Conservation (phyloP, 352 stramenopile species). For the Phytopythium delawarense region DNA sequence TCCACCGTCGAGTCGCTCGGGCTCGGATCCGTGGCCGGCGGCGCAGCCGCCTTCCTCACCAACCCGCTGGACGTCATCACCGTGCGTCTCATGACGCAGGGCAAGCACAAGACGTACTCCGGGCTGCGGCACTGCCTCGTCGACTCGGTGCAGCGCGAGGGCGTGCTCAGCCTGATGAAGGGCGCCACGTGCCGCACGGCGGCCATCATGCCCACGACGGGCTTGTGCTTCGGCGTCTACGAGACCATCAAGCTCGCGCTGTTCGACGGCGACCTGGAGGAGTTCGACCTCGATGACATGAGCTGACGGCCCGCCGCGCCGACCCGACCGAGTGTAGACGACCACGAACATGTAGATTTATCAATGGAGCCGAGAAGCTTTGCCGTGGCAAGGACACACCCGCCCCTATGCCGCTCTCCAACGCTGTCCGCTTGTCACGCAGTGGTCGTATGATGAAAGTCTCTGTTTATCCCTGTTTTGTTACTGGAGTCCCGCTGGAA, state of each 20-base stretch:
- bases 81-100: constrained; percentile 81
- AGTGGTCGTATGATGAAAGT: not conserved
- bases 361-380: constrained; percentile 1
- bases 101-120: constrained; percentile 57
- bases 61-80: constrained; percentile 82
- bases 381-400: not conserved
- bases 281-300: constrained; percentile 56
- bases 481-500: not conserved
- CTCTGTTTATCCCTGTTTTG: not conserved
- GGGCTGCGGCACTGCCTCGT: constrained; percentile 58
- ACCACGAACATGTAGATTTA: constrained; percentile 4
- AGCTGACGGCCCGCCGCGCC: not conserved
- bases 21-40: constrained; percentile 55
- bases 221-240: constrained; percentile 86
- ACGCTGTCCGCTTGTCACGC: too few species aligned
- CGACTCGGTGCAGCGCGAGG: constrained; percentile 52
- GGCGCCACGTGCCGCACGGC: constrained; percentile 64
- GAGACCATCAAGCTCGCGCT: constrained; percentile 76
- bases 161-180: constrained; percentile 59
- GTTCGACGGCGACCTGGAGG: constrained; percentile 62
- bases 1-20: constrained; percentile 51
- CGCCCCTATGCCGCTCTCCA: not conserved
- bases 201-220: constrained; percentile 70
- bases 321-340: not conserved
- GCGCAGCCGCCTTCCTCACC: constrained; percentile 61